Base-by-base conservation (phyloP, 2,329 filamentous ascomycete species). In the Aspergillus carbonarius region DNA sequence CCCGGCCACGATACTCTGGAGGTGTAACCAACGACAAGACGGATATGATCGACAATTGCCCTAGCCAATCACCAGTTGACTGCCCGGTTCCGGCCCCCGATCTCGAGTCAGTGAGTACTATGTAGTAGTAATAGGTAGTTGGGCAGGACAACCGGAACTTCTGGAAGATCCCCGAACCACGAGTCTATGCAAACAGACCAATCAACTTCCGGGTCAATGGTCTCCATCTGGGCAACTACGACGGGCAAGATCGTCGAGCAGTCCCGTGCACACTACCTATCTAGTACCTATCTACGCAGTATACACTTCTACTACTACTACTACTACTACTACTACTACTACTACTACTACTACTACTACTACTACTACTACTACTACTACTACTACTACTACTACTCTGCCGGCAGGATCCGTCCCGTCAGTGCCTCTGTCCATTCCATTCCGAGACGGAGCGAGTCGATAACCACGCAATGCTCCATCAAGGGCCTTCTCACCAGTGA, bases 331-430 rank as follows among this genome's bases (percentile, higher is more conserved):
- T n/a, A n/a, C n/a, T n/a, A n/a, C n/a, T n/a, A n/a, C n/a, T n/a
- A n/a, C n/a, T n/a, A n/a, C n/a, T n/a, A n/a, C n/a, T n/a, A n/a
- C n/a, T n/a, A n/a, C n/a, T n/a, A n/a, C n/a, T n/a, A n/a, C n/a
- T n/a, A n/a, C n/a, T n/a, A n/a, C n/a, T n/a, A n/a, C n/a, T n/a
- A n/a, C n/a, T n/a, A n/a, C n/a, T n/a, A n/a, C n/a, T n/a, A n/a
- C n/a, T n/a, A n/a, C n/a, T n/a, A 23, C 23, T 23, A 32, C 8
- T 32, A 32, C 9, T 30, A 27, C 42, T 47, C 20, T 47, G 50
- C 50, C 50, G 50, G 50, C 50, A 42, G 50, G 35, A 53, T 53
- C 50, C 50, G 35, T 53, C 30, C 35, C 35, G 50, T 40, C 50
- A 42, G 35, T 27, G 23, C 25, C 13, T 52, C 49, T 40, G 47